These are phyloP conservation scores for Avena eriantha DNA, from an alignment of 176 grass and related monocot genomes.

Conservation along the genomic window DNA sequence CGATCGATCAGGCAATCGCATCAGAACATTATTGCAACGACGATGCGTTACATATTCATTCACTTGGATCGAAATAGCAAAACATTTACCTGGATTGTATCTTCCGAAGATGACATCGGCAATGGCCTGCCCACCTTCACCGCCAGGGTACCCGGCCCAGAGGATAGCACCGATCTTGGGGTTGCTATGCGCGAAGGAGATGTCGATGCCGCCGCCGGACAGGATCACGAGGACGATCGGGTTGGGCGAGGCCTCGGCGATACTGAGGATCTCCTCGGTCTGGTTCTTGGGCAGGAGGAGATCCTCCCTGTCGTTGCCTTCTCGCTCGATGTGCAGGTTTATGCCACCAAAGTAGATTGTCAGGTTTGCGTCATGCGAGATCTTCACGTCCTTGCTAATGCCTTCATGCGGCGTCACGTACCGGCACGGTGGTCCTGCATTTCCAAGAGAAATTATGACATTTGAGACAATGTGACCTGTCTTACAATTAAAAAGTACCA, in stretches of 20 bases:
- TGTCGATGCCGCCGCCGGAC: constrained; percentile 54
- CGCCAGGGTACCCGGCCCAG: constrained; percentile 65
- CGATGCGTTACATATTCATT: too few species aligned
- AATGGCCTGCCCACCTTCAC: constrained; percentile 56
- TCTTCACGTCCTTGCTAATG: constrained; percentile 42
- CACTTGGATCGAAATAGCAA: too few species aligned
- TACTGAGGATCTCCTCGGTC: constrained; percentile 40
- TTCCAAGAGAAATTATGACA: too few species aligned
- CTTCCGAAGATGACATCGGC: constrained; percentile 55
- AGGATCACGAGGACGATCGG: constrained; percentile 65
- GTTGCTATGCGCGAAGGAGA: constrained; percentile 60
- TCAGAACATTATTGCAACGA: not conserved
- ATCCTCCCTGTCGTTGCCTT: constrained; percentile 60
- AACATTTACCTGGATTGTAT: constrained; percentile 42
- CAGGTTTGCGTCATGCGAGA: constrained; percentile 8
- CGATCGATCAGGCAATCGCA: not conserved
- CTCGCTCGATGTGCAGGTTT: constrained; percentile 52
- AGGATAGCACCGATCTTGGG: constrained; percentile 63
- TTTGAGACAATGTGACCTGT: not conserved
- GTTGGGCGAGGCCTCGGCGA: constrained; percentile 47
- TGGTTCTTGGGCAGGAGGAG: constrained; percentile 64
- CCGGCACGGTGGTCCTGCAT: constrained; percentile 55
- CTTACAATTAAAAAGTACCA: too few species aligned
- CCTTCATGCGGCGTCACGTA: constrained; percentile 48
- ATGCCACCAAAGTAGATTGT: constrained; percentile 57